A percentile compares a stretch with the other conserved stretches of the same genome.
phyloP scores from a whole-genome alignment of 2,329 filamentous ascomycete species.

The Alternaria incomplexa region DNA sequence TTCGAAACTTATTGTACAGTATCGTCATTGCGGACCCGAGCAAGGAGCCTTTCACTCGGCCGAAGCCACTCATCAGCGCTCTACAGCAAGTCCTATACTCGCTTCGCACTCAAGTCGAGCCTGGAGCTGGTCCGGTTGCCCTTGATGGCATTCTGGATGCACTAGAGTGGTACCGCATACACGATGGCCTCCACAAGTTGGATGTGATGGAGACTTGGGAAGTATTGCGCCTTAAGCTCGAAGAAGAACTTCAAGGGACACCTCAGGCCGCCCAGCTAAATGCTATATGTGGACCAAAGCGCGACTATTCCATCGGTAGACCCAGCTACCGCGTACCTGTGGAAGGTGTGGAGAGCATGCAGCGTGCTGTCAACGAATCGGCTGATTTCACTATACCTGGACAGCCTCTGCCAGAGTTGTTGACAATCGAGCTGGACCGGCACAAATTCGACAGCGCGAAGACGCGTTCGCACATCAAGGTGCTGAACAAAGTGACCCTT shows the following conservation, averaged over 20 bases:
- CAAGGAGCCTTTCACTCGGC: constrained; percentile 53
- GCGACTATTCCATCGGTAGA: constrained; percentile 40
- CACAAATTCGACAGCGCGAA: constrained; percentile 60
- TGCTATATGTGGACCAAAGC: constrained; percentile 55
- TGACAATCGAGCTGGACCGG: constrained; percentile 63
- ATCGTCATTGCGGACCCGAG: constrained; percentile 56
- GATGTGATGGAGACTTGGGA: constrained; percentile 65
- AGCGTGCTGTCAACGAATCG: constrained; percentile 50
- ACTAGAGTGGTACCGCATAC: constrained; percentile 50
- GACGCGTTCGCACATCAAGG: constrained; percentile 62
- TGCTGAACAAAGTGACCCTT: constrained; percentile 62
- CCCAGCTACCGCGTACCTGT: constrained; percentile 47
- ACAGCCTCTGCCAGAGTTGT: constrained; percentile 53
- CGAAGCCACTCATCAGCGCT: constrained; percentile 58
- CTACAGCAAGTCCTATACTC: constrained; percentile 60
- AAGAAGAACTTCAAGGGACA: constrained; percentile 59
- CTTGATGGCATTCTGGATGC: constrained; percentile 46
- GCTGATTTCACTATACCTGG: constrained; percentile 27
- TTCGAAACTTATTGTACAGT: constrained; percentile 62
- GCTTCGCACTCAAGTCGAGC: constrained; percentile 53
- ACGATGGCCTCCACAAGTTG: constrained; percentile 48
- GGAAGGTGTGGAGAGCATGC: constrained; percentile 46
- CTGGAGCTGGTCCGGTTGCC: constrained; percentile 40
- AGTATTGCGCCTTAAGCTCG: constrained; percentile 57
- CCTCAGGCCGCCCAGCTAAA: constrained; percentile 49